Percentiles rank a stretch among this genome's conserved stretches.
Conservation (phyloP, 1,139 yeast species). For the Blastobotrys serpentis region DNA sequence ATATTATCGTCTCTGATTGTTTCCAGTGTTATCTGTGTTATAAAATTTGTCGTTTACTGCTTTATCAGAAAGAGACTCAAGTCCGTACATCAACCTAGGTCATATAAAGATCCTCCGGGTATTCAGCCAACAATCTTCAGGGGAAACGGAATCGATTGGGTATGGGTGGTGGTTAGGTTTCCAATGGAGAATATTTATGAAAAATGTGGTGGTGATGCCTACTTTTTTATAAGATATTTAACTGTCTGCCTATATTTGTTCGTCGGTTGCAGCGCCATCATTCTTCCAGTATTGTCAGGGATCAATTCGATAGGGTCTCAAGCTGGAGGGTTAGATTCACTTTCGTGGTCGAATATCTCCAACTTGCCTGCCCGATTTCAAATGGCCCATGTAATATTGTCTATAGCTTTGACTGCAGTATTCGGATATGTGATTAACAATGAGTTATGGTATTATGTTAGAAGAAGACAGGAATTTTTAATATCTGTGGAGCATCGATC, state of each 20-base stretch:
- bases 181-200: conserved; percentile 23
- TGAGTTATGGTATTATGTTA: conserved; percentile 31
- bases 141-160: conserved; percentile 30
- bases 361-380: conserved; percentile 23
- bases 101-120: conserved; percentile 27
- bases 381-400: conserved; percentile 31
- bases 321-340: conserved; percentile 27
- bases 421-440: conserved; percentile 24
- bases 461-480: conserved; percentile 28
- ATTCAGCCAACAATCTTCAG: conserved; percentile 22
- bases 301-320: conserved; percentile 29
- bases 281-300: conserved; percentile 31
- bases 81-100: conserved; percentile 35
- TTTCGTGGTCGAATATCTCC: conserved; percentile 34
- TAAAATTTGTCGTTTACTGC: conserved; percentile 30
- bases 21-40: conserved; percentile 27
- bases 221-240: conserved; percentile 35
- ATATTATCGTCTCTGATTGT: conserved; percentile 32
- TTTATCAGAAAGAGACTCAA: conserved; percentile 28
- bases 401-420: conserved; percentile 22
- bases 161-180: conserved; percentile 19
- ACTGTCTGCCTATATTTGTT: conserved; percentile 26
- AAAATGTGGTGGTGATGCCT: conserved; percentile 35
- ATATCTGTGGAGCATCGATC: conserved; percentile 23
- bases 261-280: conserved; percentile 21